phyloP scores from a whole-genome alignment of 495 filamentous ascomycete genomes.

The Cenococcum geophilum region DNA sequence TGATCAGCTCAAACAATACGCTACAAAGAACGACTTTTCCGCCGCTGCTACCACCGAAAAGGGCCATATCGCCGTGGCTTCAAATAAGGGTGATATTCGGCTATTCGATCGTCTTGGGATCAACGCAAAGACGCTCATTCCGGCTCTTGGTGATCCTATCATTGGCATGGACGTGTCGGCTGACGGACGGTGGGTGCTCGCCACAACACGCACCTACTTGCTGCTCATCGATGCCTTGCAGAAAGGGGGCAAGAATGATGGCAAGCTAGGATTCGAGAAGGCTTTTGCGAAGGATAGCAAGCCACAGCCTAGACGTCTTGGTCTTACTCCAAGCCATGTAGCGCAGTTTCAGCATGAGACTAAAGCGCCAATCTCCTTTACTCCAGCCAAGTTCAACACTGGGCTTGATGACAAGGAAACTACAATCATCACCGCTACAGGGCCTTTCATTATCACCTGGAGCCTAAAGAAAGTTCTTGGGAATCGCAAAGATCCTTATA shows the following conservation, averaged over 20 bases:
- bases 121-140: conserved; percentile 95
- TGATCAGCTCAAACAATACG: conserved; percentile 87
- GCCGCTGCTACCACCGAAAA: conserved; percentile 89
- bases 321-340: conserved; percentile 78
- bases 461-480: conserved; percentile 78
- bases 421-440: conserved; percentile 93
- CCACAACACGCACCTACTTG: conserved; percentile 89
- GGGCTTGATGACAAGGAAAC: conserved; percentile 74
- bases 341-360: conserved; percentile 97
- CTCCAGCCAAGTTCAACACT: conserved; percentile 88
- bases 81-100: conserved; percentile 94
- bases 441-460: conserved; percentile 97
- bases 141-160: conserved; percentile 90
- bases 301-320: conserved; percentile 86
- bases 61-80: conserved; percentile 92
- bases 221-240: conserved; percentile 88
- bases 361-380: conserved; percentile 77
- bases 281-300: conserved; percentile 88
- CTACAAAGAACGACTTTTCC: conserved; percentile 93
- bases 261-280: conserved; percentile 95
- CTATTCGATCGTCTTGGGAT: conserved; percentile 95
- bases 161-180: conserved; percentile 91
- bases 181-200: conserved; percentile 91
- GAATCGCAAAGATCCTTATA: conserved; percentile 79
- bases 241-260: conserved; percentile 89